Conservation (phyloP, 2,329 filamentous ascomycete species). For the Elsinoe necatrix region DNA sequence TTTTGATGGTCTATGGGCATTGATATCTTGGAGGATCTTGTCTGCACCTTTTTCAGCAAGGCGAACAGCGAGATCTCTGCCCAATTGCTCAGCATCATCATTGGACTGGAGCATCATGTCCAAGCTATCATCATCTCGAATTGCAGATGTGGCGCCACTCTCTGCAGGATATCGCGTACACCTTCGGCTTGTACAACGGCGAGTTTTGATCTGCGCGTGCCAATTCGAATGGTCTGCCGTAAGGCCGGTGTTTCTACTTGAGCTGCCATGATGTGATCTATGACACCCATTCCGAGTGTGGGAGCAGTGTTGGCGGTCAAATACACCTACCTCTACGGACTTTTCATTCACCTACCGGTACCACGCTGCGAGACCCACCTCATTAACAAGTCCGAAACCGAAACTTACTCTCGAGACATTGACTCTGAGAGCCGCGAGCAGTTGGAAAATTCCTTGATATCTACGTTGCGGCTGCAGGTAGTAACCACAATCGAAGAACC, state of each 20-base stretch:
- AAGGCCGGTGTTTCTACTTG: no score
- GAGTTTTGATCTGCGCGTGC: constrained; percentile 75
- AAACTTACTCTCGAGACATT: neutral
- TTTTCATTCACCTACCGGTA: no score
- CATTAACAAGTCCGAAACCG: neutral
- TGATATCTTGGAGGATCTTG: constrained; percentile 73
- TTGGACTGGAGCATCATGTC: constrained; percentile 51
- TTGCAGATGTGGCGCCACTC: constrained; percentile 54
- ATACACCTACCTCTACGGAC: no score
- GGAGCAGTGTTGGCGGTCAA: no score
- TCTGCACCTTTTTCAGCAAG: constrained; percentile 70
- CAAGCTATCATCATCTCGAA: constrained; percentile 68
- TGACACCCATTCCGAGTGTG: no score
- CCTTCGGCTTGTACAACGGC: constrained; percentile 71
- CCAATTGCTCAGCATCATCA: constrained; percentile 68
- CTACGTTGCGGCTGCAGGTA: neutral
- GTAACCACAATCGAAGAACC: neutral
- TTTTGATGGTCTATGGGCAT: constrained; percentile 19
- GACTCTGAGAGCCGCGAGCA: neutral
- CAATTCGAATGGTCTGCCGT: constrained; percentile 39
- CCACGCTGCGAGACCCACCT: neutral
- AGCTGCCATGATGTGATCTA: no score
- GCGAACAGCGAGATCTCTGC: constrained; percentile 61
- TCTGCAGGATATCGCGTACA: constrained; percentile 56
- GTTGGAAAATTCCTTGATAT: neutral